These are phyloP conservation scores for Coemansia sp. DNA, from an alignment of 192 early-diverging fungal genomes.

Conservation along the genomic window DNA sequence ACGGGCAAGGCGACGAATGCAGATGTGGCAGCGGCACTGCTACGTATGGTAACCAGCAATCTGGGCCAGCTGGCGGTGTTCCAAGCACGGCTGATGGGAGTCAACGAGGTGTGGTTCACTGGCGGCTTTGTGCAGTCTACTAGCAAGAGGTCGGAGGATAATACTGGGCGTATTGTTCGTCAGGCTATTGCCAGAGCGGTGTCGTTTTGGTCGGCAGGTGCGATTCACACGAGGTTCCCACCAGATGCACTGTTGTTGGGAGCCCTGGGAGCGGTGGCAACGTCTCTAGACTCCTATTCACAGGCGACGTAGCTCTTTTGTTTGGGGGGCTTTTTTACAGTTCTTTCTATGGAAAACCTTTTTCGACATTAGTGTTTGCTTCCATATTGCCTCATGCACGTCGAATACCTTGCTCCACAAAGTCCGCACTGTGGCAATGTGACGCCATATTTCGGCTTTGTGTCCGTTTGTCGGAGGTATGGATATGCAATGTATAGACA, in stretches of 20 bases:
- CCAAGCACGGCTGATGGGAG: slow-evolving; percentile 30
- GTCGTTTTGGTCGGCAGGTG: slow-evolving; percentile 40
- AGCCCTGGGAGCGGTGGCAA: slow-evolving; percentile 31
- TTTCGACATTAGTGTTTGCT: background rate
- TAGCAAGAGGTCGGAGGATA: background rate
- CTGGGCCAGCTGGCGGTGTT: slow-evolving; percentile 49
- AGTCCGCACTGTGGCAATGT: background rate
- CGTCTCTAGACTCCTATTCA: background rate
- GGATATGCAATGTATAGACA: background rate
- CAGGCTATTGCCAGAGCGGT: slow-evolving; percentile 28
- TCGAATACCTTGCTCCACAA: background rate
- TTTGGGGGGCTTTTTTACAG: background rate
- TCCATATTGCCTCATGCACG: background rate
- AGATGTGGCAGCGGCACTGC: slow-evolving; percentile 34
- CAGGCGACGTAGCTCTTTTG: background rate
- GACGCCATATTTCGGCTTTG: background rate
- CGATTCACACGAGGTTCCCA: slow-evolving; percentile 21
- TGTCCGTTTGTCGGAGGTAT: background rate
- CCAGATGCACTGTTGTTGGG: slow-evolving; percentile 26
- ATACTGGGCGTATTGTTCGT: slow-evolving; percentile 6
- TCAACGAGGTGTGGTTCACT: slow-evolving; percentile 35
- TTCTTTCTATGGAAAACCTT: background rate
- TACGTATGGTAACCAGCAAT: slow-evolving; percentile 47
- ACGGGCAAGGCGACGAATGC: slow-evolving; percentile 16
- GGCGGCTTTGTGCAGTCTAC: slow-evolving; percentile 31